Base-by-base conservation (phyloP, 2,329 filamentous ascomycete species). In the Trichoderma sp. region DNA sequence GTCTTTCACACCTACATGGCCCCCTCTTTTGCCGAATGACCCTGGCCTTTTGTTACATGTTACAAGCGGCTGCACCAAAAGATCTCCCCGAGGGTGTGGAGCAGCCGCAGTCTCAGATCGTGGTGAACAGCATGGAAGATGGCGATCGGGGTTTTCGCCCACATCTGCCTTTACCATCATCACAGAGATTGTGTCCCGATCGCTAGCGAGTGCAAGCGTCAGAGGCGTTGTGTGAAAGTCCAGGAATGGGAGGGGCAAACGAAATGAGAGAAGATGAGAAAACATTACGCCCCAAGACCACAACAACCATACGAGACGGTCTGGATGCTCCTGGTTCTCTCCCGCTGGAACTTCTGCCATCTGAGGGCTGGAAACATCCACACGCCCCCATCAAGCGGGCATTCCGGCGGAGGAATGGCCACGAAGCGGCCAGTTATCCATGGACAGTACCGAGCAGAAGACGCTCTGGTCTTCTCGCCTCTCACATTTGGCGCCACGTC, bases 71-170 rank as follows among this genome's bases (percentile, higher is more conserved):
- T 62, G 70, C 70, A 69, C 64, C 70, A 43, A 43, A 32, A 56
- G 70, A 72, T 72, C 70, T 72, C 53, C 57, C 39, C 70, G 70
- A 69, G 12, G 69, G 70, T 39, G 64, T 64, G 65, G 64, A 36
- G 56, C 70, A 28, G 62, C 53, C 70, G 43, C 28, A 71, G 63
- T 51, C 26, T 67, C 26, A 51, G 64, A 72, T 72, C 70, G 57
- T 34, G 69, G 61, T 62, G 58, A 18, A 14, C 39, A 28, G 21
- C 9, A 61, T 14, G 30, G 21, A 15, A 32, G 57, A 70, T 34
- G 39, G 21, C 39, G 65, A 68, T 69, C 56, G 66, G 30, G 39
- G 12, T 39, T 51, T 70, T 39, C 14, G 36, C 57, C 57, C 28
- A 26, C 57, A 62, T 62, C 64, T 67, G 64, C 15, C 39, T 30